A percentile compares a stretch with the other conserved stretches of the same genome.
Conservation (phyloP, 768 basidiomycete species). For the Grammothele lineata region DNA sequence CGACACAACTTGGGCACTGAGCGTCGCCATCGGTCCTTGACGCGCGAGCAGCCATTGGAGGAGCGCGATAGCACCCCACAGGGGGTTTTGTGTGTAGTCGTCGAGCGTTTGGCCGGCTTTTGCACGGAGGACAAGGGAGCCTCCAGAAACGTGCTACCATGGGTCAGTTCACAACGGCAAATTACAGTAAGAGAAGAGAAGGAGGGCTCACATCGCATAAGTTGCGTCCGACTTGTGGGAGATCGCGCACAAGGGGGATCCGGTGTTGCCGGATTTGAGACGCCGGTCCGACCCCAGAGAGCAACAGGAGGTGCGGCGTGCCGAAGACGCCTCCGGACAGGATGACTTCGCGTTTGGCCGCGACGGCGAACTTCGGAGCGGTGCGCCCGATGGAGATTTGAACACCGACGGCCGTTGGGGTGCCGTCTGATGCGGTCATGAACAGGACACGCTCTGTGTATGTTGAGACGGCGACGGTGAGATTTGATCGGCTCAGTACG, state of each 20-base stretch:
- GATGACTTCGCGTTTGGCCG: constrained; percentile 54
- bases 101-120: constrained; percentile 51
- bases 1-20: constrained; percentile 1
- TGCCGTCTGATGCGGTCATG: constrained; percentile 31
- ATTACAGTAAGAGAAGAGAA: background rate
- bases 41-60: constrained; percentile 2
- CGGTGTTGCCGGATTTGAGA: constrained; percentile 43
- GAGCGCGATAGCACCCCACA: background rate
- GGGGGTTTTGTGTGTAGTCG: constrained; percentile 38
- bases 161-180: constrained; percentile 35
- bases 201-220: constrained; percentile 38
- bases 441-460: constrained; percentile 53
- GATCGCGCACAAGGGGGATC: constrained; percentile 39
- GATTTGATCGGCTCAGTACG: constrained; percentile 23
- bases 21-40: background rate
- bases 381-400: constrained; percentile 36
- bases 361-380: constrained; percentile 35
- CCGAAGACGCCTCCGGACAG: constrained; percentile 46
- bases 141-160: constrained; percentile 43
- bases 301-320: constrained; percentile 50
- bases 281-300: constrained; percentile 53
- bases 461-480: constrained; percentile 45
- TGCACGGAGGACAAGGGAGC: constrained; percentile 37
- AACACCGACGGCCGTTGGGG: constrained; percentile 41
- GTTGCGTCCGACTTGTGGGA: constrained; percentile 58